Evolutionary conservation across 805 yeast genomes (phyloP), one percentile per base, ranked within the genome.

Genomic region (Wickerhamomyces ciferrii): DNA sequence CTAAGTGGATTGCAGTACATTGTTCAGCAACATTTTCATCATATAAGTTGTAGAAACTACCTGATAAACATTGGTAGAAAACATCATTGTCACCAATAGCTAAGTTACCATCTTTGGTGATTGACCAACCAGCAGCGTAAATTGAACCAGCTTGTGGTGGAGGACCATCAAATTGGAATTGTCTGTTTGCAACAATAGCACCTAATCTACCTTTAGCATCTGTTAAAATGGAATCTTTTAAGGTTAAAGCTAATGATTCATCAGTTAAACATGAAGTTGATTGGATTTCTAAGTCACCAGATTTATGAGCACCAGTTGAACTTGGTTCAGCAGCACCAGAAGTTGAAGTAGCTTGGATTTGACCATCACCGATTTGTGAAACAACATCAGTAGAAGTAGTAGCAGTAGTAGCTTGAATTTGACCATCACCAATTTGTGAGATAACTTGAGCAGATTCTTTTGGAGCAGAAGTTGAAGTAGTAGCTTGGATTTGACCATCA

Each of bases 91-190:
- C 67, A 67, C 88, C 90, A 51, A 84, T 66, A 31, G 87, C 87
- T 59, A 84, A 75, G 70, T 67, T 60, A 66, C 78, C 79, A 19
- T 75, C 83, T 53, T 75, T 76, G 46, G 72, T 65, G 51, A 71
- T 61, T 39, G 74, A 65, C 87, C 87, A 81, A 53, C 87, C 87
- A 48, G 76, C 81, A 57, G 87, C 86, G 63, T 77, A 79, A 62
- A 81, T 75, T 48, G 86, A 74, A 67, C 86, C 87, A 31, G 85
- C 87, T 74, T 84, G 92, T 61, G 91, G 90, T 70, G 87, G 86
- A 52, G 89, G 88, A 62, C 91, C 91, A 65, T 84, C 92, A 60
- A 84, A 84, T 72, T 84, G 92, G 78, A 84, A 84, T 72, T 84
- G 92, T 72, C 85, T 75, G 81, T 84, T 84, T 45, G 90, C 82